Evolutionary conservation across 805 yeast species (phyloP).

Genomic region (Teunomyces stri): DNA sequence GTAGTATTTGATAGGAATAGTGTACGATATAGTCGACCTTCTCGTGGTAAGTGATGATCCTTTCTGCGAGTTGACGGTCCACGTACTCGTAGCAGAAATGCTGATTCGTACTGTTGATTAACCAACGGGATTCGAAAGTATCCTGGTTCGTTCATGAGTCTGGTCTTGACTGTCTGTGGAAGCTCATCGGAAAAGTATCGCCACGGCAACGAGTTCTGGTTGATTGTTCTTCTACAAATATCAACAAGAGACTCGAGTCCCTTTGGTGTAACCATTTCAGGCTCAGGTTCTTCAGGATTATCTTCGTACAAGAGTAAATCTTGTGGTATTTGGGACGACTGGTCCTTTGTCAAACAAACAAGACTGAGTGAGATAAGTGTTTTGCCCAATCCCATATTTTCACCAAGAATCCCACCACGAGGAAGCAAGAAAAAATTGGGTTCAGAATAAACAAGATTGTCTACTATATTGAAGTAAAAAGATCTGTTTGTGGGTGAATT

Average conservation of each 20-base stretch:
- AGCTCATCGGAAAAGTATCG: conserved; percentile 41
- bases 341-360: conserved; percentile 53
- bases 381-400: conserved; percentile 68
- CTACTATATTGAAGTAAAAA: conserved; percentile 38
- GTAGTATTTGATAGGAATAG: conserved; percentile 52
- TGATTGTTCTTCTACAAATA: conserved; percentile 43
- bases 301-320: conserved; percentile 19
- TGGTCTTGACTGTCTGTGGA: conserved; percentile 41
- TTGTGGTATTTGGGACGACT: conserved; percentile 46
- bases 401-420: conserved; percentile 63
- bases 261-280: not conserved
- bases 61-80: conserved; percentile 16
- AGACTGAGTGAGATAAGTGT: conserved; percentile 59
- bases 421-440: conserved; percentile 50
- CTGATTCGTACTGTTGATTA: conserved; percentile 18
- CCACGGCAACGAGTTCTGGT: conserved; percentile 58
- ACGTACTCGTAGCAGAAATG: conserved; percentile 17
- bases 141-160: conserved; percentile 42
- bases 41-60: conserved; percentile 12
- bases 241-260: conserved; percentile 24
- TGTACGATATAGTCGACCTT: conserved; percentile 23
- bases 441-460: conserved; percentile 22
- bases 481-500: conserved; percentile 13
- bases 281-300: not conserved
- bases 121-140: conserved; percentile 35